phyloP scores from a whole-genome alignment of 192 early-diverging fungal species.

The Linnemannia zychae region DNA sequence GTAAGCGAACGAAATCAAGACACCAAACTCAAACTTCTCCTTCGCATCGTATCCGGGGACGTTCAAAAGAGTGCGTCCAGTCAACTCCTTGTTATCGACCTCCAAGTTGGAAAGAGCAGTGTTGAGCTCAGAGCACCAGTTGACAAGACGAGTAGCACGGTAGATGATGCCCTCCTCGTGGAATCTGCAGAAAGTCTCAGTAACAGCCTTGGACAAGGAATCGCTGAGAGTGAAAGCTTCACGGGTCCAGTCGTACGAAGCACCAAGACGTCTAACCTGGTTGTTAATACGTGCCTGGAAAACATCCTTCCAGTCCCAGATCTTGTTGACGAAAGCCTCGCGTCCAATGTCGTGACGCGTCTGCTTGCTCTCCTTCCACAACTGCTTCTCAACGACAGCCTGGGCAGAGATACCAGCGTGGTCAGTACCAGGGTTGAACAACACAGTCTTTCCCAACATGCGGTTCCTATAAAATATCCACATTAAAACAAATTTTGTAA shows the following conservation, averaged over 20 bases:
- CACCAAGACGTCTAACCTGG: slow-evolving; percentile 92
- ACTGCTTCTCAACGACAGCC: slow-evolving; percentile 95
- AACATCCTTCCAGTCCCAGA: slow-evolving; percentile 97
- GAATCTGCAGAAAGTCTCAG: slow-evolving; percentile 94
- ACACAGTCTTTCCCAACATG: slow-evolving; percentile 95
- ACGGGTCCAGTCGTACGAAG: slow-evolving; percentile 94
- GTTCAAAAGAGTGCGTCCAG: slow-evolving; percentile 85
- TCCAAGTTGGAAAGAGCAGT: slow-evolving; percentile 98
- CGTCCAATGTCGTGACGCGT: slow-evolving; percentile 96
- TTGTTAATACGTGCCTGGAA: slow-evolving; percentile 85
- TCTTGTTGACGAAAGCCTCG: slow-evolving; percentile 87
- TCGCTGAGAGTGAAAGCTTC: slow-evolving; percentile 94
- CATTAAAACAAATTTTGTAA: not conserved
- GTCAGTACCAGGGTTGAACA: slow-evolving; percentile 96
- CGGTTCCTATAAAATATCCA: slow-evolving; percentile 72
- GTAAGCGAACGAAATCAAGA: slow-evolving; percentile 96
- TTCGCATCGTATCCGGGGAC: slow-evolving; percentile 94
- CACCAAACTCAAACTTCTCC: slow-evolving; percentile 99
- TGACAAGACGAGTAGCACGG: slow-evolving; percentile 95
- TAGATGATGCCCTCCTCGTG: slow-evolving; percentile 97
- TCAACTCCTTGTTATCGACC: slow-evolving; percentile 91
- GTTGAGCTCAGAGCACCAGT: slow-evolving; percentile 97
- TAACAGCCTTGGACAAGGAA: slow-evolving; percentile 84
- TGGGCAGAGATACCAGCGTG: slow-evolving; percentile 99
- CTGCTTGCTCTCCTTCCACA: slow-evolving; percentile 86